These are phyloP conservation scores for Yarrowia divulgata DNA, from an alignment of 805 yeast species.

Conservation along the genomic window DNA sequence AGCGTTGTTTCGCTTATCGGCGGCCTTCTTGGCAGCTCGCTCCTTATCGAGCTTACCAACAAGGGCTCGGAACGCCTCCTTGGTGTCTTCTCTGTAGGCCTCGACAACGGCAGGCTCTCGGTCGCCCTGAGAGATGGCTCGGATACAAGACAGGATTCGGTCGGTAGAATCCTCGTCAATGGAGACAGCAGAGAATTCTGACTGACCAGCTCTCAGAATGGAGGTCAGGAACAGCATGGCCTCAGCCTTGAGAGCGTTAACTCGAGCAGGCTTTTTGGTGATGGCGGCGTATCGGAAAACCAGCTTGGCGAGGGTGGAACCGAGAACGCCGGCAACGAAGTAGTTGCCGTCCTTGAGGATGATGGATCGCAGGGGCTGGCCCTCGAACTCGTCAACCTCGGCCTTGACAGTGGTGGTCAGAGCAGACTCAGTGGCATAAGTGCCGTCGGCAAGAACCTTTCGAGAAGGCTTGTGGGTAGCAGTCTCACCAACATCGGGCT, in stretches of 20 bases:
- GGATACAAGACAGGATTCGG: slow-evolving; percentile 86
- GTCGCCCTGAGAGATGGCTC: slow-evolving; percentile 70
- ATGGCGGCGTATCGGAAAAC: slow-evolving; percentile 74
- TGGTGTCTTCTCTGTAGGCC: slow-evolving; percentile 88
- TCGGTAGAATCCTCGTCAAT: slow-evolving; percentile 98
- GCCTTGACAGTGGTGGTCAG: slow-evolving; percentile 54
- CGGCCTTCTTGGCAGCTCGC: slow-evolving; percentile 63
- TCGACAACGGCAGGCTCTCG: slow-evolving; percentile 57
- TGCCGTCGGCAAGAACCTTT: slow-evolving; percentile 95
- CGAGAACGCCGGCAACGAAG: slow-evolving; percentile 85
- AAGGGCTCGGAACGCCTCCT: slow-evolving; percentile 79
- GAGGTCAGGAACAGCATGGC: slow-evolving; percentile 93
- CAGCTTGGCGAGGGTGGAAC: slow-evolving; percentile 87
- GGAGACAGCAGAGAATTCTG: slow-evolving; percentile 68
- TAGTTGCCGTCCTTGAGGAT: slow-evolving; percentile 81
- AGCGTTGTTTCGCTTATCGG: slow-evolving; percentile 65
- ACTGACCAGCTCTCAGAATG: slow-evolving; percentile 84
- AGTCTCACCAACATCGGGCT: slow-evolving; percentile 51
- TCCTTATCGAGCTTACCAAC: slow-evolving; percentile 65
- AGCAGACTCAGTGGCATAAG: slow-evolving; percentile 95
- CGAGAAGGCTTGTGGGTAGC: slow-evolving; percentile 54
- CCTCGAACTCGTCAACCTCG: slow-evolving; percentile 49
- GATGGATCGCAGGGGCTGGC: slow-evolving; percentile 80
- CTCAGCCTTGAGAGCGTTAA: slow-evolving; percentile 91
- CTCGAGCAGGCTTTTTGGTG: slow-evolving; percentile 58